Conservation (phyloP, 176 grass and related monocot genomes). For the Lolium rigidum region DNA sequence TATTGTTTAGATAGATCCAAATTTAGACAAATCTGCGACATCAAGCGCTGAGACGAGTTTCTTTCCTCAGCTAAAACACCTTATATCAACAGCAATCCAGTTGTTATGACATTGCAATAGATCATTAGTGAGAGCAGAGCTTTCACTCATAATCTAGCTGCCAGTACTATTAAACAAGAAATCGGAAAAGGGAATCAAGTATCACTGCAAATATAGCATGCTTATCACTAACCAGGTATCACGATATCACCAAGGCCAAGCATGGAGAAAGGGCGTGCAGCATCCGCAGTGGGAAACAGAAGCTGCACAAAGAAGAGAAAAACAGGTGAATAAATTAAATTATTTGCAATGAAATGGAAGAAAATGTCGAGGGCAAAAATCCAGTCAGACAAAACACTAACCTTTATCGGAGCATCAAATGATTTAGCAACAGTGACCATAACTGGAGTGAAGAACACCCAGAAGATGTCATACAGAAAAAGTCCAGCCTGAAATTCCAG, state of each 20-base stretch:
- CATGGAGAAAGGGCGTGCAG: conserved; percentile 78
- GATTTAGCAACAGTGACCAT: conserved; percentile 99
- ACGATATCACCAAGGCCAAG: conserved; percentile 98
- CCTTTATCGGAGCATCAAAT: conserved; percentile 99
- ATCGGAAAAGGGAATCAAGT: background rate
- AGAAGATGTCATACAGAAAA: conserved; percentile 97
- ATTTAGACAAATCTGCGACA: too few relatives aligned
- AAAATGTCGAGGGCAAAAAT: background rate
- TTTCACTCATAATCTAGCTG: background rate
- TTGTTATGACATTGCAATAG: background rate
- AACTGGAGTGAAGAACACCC: conserved; percentile 98
- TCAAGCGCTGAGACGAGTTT: background rate
- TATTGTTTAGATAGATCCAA: too few relatives aligned
- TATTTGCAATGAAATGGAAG: conserved; percentile 21
- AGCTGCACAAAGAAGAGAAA: conserved; percentile 50
- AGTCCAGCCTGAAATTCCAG: conserved; percentile 60
- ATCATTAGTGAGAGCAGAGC: background rate
- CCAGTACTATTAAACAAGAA: background rate
- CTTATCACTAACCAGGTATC: conserved; percentile 69
- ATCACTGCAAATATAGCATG: background rate
- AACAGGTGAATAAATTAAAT: conserved; percentile 13
- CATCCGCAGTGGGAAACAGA: conserved; percentile 88
- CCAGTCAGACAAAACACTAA: conserved; percentile 22
- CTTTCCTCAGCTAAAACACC: background rate
- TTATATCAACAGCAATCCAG: background rate